Conservation (phyloP, 1,139 yeast genomes). For the Sporopachydermia cereana region DNA sequence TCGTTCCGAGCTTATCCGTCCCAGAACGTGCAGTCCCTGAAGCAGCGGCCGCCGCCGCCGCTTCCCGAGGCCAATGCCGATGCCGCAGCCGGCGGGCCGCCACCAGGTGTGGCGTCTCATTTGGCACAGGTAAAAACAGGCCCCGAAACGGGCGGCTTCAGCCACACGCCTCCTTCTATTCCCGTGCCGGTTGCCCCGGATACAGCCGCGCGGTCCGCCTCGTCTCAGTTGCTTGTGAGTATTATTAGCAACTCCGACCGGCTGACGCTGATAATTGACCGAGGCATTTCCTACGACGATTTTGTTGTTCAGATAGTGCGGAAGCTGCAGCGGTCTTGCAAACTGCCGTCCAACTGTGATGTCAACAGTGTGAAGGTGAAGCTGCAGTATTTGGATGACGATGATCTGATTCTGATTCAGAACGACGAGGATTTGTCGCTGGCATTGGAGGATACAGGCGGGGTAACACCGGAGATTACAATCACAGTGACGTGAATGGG, state of each 20-base stretch:
- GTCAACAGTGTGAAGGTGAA: background rate
- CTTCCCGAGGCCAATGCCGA: background rate
- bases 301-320: constrained; percentile 3
- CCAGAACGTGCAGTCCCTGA: background rate
- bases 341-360: background rate
- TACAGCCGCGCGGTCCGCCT: background rate
- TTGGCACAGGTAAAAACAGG: too few species aligned
- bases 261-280: background rate
- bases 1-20: background rate
- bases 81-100: background rate
- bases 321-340: constrained; percentile 3
- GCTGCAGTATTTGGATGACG: constrained; percentile 4
- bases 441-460: background rate
- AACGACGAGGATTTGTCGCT: constrained; percentile 15
- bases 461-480: constrained; percentile 7
- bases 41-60: background rate
- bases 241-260: constrained; percentile 1
- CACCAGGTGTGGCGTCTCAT: background rate
- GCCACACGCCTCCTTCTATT: background rate
- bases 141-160: background rate
- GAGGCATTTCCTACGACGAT: background rate
- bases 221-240: background rate
- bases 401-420: constrained; percentile 3
- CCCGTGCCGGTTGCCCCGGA: background rate
- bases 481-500: constrained; percentile 10